These are phyloP conservation scores for Backusella morwellensis DNA, from an alignment of 192 early-diverging fungal genomes.

Conservation along the genomic window DNA sequence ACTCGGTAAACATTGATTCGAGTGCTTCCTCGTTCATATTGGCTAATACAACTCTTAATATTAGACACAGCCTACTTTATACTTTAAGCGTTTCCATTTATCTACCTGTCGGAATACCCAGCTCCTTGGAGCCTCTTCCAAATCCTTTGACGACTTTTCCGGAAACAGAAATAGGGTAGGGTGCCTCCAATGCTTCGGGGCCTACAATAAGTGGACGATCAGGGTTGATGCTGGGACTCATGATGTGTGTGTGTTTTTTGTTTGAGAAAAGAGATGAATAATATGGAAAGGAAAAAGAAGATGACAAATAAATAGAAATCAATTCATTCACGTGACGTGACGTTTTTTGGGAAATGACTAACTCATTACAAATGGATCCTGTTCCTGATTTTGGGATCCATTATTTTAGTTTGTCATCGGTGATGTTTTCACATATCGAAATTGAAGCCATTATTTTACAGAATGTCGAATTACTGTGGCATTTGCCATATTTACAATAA, in stretches of 20 bases:
- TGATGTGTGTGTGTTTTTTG: not conserved
- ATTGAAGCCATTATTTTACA: too few species aligned
- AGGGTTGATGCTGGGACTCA: conserved; percentile 20
- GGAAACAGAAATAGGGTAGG: conserved; percentile 77
- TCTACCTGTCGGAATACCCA: conserved; percentile 94
- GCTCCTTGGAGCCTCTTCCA: conserved; percentile 94
- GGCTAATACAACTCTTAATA: conserved; percentile 49
- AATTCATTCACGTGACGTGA: not conserved
- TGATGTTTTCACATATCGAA: too few species aligned
- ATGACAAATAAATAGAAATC: not conserved
- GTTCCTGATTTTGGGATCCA: not conserved
- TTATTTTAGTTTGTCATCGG: too few species aligned
- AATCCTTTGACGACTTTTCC: conserved; percentile 88
- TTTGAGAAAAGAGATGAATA: conserved; percentile 8
- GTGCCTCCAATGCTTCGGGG: conserved; percentile 49
- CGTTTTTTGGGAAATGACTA: not conserved
- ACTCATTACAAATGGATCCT: not conserved
- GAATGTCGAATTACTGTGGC: too few species aligned
- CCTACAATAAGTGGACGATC: conserved; percentile 62
- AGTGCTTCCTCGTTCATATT: conserved; percentile 83
- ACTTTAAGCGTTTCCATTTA: not conserved
- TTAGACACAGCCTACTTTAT: not conserved
- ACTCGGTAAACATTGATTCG: conserved; percentile 53
- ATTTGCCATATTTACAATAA: too few species aligned
- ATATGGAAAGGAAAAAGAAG: not conserved